Evolutionary conservation across 2,329 filamentous ascomycete genomes (phyloP), one percentile per base, ranked within the genome.

Genomic region (Coniochaeta sp.): DNA sequence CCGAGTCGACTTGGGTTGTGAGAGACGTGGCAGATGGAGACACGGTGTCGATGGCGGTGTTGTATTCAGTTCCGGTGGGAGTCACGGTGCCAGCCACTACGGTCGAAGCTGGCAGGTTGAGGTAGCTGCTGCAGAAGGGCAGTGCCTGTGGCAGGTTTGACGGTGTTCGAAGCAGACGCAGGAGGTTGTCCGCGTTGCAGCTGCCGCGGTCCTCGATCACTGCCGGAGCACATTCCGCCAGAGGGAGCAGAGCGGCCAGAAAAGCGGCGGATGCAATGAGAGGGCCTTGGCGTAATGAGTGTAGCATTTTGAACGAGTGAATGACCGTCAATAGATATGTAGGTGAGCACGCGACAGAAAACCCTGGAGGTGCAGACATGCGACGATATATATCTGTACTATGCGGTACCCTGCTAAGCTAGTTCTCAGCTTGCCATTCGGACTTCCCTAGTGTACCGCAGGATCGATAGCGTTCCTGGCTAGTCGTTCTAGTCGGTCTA

Each of bases 131-230:
- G 17, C 52, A 55, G 28, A 55, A 55, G 17, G 52, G 52, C 12
- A 55, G 52, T 3, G 52, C 22, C 22, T 55, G 16, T 28, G 52
- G 26, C 26, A 55, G 12, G 14, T 32, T 28, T 2, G 17, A n/a
- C 8, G 52, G 12, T 12, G 52, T 32, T 14, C 52, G 26, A 19
- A 55, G 52, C 26, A 55, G 26, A 32, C 52, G 52, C 24, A 55
- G n/a, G 52, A 55, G 52, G 16, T 55, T 55, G 52, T 55, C 52
- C n/a, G 52, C 52, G 14, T 55, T 55, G 52, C 52, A 55, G 17
- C 26, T 19, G 26, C 24, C 52, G 26, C 52, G 52, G 17, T 55
- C 52, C 30, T 55, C 52, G 10, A 55, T 40, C 38, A 40, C n/a
- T 16, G 38, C 38, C 9, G 38, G 38, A 40, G 38, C 38, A 19